phyloP scores from a whole-genome alignment of 2,329 filamentous ascomycete species.

The Aspergillus sp. region DNA sequence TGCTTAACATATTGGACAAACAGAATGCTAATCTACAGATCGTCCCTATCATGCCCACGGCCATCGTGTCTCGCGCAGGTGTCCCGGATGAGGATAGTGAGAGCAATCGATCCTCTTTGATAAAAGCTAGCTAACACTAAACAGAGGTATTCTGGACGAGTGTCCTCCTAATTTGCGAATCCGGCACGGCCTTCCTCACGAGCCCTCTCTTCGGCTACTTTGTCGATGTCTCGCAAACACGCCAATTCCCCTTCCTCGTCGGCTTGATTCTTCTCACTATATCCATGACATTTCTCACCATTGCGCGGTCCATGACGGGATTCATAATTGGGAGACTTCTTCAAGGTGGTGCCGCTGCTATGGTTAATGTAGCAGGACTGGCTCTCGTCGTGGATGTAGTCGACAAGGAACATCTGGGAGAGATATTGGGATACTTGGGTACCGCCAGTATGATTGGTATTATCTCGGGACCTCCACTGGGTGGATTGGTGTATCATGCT shows the following conservation, averaged over 20 bases:
- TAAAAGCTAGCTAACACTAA: background rate
- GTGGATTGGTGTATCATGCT: conserved; percentile 53
- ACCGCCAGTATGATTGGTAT: conserved; percentile 52
- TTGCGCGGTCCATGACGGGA: conserved; percentile 43
- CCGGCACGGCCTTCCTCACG: conserved; percentile 8
- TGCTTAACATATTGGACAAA: no score
- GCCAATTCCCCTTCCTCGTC: conserved; percentile 51
- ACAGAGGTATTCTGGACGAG: conserved; percentile 12
- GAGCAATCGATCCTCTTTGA: background rate
- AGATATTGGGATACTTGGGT: conserved; percentile 50
- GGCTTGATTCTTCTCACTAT: conserved; percentile 47
- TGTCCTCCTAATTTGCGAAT: conserved; percentile 10
- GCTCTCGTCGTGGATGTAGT: conserved; percentile 55
- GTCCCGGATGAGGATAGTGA: conserved; percentile 1
- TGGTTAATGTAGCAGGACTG: conserved; percentile 56
- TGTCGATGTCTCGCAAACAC: conserved; percentile 20
- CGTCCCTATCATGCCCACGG: conserved; percentile 5
- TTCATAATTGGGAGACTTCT: conserved; percentile 47
- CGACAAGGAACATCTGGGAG: conserved; percentile 49
- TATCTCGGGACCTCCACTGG: conserved; percentile 50
- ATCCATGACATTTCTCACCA: conserved; percentile 49
- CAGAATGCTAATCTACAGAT: background rate
- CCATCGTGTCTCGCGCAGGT: conserved; percentile 1
- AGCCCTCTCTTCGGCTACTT: conserved; percentile 14
- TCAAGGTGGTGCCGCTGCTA: conserved; percentile 50